Conservation (phyloP, 768 basidiomycete species). For the Plicaturopsis crispa region DNA sequence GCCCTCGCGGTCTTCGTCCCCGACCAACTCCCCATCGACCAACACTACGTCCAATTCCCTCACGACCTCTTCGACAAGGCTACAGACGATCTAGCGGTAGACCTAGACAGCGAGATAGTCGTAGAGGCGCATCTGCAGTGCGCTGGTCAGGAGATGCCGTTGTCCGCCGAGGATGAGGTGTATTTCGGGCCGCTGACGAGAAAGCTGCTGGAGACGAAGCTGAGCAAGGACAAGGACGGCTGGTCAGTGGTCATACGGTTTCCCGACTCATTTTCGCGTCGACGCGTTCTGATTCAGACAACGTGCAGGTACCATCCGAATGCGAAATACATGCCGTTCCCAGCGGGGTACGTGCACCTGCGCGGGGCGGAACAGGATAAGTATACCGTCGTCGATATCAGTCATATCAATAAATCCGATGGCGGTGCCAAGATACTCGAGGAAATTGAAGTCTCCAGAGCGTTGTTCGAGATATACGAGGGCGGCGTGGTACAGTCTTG, state of each 20-base stretch:
- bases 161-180: slow-evolving; percentile 51
- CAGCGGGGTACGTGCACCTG: slow-evolving; percentile 24
- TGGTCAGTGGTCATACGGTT: slow-evolving; percentile 40
- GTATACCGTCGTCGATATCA: slow-evolving; percentile 67
- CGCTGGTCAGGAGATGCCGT: slow-evolving; percentile 80
- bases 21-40: slow-evolving; percentile 62
- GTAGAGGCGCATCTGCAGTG: slow-evolving; percentile 86
- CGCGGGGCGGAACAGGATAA: slow-evolving; percentile 69
- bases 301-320: slow-evolving; percentile 70
- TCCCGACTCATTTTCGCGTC: neutral
- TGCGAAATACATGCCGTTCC: slow-evolving; percentile 71
- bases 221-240: slow-evolving; percentile 68
- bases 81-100: slow-evolving; percentile 57
- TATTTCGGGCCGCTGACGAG: slow-evolving; percentile 67
- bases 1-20: slow-evolving; percentile 70
- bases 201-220: slow-evolving; percentile 51
- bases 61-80: slow-evolving; percentile 60
- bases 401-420: slow-evolving; percentile 26
- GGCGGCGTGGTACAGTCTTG: slow-evolving; percentile 64
- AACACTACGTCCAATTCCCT: slow-evolving; percentile 65
- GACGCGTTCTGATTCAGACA: neutral
- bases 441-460: slow-evolving; percentile 77
- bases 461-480: slow-evolving; percentile 85
- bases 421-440: slow-evolving; percentile 49
- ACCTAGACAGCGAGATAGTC: slow-evolving; percentile 66